A percentile compares a stretch with the other conserved stretches of the same genome.
Conservation (phyloP, 2,329 filamentous ascomycete genomes). For the Aspergillus intermedius region DNA sequence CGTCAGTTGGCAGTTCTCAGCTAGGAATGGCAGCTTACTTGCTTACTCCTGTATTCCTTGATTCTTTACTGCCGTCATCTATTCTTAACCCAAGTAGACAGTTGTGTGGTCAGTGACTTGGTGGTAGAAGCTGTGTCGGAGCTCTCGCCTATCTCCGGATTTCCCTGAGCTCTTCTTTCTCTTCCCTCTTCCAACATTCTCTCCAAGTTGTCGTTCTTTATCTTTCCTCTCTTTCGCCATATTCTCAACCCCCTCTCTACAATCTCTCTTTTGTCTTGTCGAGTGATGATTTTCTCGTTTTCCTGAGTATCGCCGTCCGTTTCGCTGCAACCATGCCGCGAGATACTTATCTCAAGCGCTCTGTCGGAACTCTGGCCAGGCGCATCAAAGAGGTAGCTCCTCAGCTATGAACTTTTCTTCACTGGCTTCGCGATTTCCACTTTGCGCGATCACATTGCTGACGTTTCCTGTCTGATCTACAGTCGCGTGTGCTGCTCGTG, state of each 20-base stretch:
- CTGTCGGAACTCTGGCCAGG: slow-evolving; percentile 35
- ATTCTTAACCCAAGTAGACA: too few relatives aligned
- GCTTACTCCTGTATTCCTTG: too few relatives aligned
- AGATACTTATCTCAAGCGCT: slow-evolving; percentile 38
- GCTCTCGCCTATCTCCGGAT: neutral
- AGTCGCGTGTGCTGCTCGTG: slow-evolving; percentile 87
- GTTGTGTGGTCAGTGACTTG: too few relatives aligned
- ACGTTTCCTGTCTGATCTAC: slow-evolving; percentile 11
- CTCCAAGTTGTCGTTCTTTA: slow-evolving; percentile 4
- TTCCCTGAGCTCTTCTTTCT: slow-evolving; percentile 5
- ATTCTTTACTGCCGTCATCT: too few relatives aligned
- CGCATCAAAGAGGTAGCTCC: slow-evolving; percentile 35
- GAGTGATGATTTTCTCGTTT: neutral
- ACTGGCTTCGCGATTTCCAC: neutral
- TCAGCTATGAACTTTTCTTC: neutral
- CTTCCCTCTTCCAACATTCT: slow-evolving; percentile 1
- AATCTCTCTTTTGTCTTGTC: neutral
- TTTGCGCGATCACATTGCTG: neutral
- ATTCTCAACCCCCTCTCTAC: neutral
- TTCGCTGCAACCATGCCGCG: slow-evolving; percentile 28
- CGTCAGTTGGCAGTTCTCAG: too few relatives aligned
- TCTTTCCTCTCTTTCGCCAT: neutral
- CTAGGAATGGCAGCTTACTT: too few relatives aligned
- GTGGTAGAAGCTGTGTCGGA: slow-evolving; percentile 1
- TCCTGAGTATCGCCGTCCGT: slow-evolving; percentile 2